Base-by-base conservation (phyloP, 306 rosid species). In the Glycyrrhiza uralensis region DNA sequence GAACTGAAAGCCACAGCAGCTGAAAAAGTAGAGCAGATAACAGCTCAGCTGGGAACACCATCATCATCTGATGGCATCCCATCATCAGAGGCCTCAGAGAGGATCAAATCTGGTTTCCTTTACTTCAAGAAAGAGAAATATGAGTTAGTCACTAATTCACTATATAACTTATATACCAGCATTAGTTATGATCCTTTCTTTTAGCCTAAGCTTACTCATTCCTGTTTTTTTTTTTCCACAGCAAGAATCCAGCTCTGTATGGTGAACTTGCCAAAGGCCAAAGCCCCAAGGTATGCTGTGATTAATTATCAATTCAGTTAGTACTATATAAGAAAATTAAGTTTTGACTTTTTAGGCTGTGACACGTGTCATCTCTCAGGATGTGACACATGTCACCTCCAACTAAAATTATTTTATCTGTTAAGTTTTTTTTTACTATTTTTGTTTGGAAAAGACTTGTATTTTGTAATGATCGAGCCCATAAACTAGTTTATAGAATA, bases 241-340 rank as follows among this genome's bases (percentile, higher is more conserved):
- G 99, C 76, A 84, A 69, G 60, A 91, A 81, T 30, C 97, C 99
- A 14, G 96, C 87, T 39, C 83, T 95, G 64, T 88, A 82, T 76
- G 85, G 85, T 17, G 97, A 95, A 79, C 97, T 95, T 58, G 91
- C 99, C 79, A 89, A 87, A 62, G 99, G 99, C 45, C 99, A 95
- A 71, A 79, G 88, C 72, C 99, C 99, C 79, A 83, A 79, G 97
- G 98, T 90, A 77, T 14, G n/a, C 0, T 55, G 18, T 50, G 49
- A 68, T 17, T 13, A 75, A 7, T 39, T 54, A 11, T n/a, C n/a
- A n/a, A n/a, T n/a, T n/a, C n/a, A n/a, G n/a, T n/a, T n/a, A n/a
- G n/a, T n/a, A n/a, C n/a, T n/a, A n/a, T n/a, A n/a, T n/a, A n/a
- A n/a, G n/a, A n/a, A n/a, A n/a, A n/a, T n/a, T n/a, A n/a, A n/a